phyloP scores from a whole-genome alignment of 495 filamentous ascomycete species.

The Thermothielavioides terrestris region DNA sequence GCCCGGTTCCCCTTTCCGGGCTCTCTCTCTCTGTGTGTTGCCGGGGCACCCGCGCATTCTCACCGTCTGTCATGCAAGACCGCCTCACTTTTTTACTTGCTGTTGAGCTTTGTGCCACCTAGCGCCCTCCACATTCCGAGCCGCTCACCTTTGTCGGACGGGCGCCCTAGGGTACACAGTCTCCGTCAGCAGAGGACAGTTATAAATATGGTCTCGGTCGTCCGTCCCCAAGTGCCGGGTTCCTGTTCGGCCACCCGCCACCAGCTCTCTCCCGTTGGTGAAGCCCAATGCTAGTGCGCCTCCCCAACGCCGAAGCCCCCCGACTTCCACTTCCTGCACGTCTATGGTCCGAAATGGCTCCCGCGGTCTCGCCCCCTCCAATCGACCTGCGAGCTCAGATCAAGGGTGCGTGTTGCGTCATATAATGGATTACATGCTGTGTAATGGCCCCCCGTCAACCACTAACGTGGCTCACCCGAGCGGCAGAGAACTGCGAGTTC shows the following conservation, averaged over 20 bases:
- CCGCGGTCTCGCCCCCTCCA: slow-evolving; percentile 2
- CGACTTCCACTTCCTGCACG: neutral
- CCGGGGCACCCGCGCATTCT: neutral
- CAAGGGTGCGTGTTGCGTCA: slow-evolving; percentile 13
- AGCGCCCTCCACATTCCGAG: neutral
- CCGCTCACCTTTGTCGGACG: neutral
- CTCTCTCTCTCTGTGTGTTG: neutral
- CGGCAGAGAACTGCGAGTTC: slow-evolving; percentile 35
- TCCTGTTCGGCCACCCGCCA: neutral
- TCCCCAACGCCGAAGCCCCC: neutral
- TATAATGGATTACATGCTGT: too few species aligned
- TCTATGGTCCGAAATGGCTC: slow-evolving; percentile 9
- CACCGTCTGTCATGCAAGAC: neutral
- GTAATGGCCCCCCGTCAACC: too few species aligned
- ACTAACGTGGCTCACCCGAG: neutral
- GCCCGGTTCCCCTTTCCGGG: neutral
- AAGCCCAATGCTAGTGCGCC: slow-evolving; percentile 13
- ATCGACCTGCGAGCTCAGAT: slow-evolving; percentile 15
- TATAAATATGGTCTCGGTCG: slow-evolving; percentile 7
- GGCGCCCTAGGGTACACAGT: neutral
- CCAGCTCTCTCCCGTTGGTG: neutral
- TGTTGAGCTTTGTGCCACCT: neutral
- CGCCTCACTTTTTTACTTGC: slow-evolving; percentile 6
- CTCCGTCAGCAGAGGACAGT: neutral
- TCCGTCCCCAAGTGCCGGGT: neutral